Base-by-base conservation (phyloP, 805 yeast species). In the Suhomyces tanzawaensis region DNA sequence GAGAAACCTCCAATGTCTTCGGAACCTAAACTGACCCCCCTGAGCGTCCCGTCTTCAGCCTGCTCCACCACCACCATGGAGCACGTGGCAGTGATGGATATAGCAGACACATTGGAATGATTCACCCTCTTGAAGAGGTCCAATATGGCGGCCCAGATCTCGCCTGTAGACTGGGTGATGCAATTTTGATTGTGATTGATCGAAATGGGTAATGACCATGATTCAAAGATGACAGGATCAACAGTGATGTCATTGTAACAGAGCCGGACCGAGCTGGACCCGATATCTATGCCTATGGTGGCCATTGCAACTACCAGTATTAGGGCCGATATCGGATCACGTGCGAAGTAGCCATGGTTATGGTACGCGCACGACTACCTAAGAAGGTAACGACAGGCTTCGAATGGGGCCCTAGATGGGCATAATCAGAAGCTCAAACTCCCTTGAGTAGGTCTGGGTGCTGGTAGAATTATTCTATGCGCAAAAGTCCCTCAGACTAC, bases 71-170 rank as follows among this genome's bases (percentile, higher is more conserved):
- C 75, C 8, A 74, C 82, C 65, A 77, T 58, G 0, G 83, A 78
- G 42, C 85, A 79, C 1, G 85, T 79, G 3, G 84, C 82, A 2
- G 77, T 69, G 5, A 74, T 65, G 4, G 71, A 66, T 21, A 69
- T 52, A 1, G 66, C 59, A 14, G 4, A 23, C 7, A 24, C 24
- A 7, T 15, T 8, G 28, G 12, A 12, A 12, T 12, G 26, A 7
- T 18, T 13, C 11, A 16, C 16, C 14, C 19, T 7, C 17, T 17
- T 22, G 4, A 33, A 25, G 13, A 22, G 13, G n/a, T 23, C 29
- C 18, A 24, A 14, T 11, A 33, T 24, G 12, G 15, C 16, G 16
- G 6, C 9, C 36, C 36, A 60, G 24, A 76, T 66, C 36, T 74
- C 70, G 1, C 13, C 29, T 0, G 76, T 58, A 19, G 69, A 62